Conservation (phyloP, 208 protist genomes). For the Leishmania major region DNA sequence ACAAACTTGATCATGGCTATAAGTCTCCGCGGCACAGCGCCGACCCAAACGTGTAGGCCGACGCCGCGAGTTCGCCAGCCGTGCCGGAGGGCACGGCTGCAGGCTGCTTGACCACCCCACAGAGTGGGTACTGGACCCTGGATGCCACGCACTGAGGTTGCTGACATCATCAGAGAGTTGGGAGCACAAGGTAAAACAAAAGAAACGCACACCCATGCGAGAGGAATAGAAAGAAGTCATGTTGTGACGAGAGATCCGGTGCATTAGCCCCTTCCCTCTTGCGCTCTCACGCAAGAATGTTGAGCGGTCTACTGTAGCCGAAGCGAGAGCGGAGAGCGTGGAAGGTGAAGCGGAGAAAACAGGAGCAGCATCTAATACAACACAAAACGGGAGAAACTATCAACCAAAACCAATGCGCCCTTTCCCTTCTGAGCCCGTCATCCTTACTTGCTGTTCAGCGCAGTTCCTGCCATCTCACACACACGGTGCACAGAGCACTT, state of each 20-base stretch:
- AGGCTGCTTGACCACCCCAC: not conserved
- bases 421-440: not conserved
- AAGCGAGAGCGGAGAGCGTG: not conserved
- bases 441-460: not conserved
- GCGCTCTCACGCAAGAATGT: not conserved
- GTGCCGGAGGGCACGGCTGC: not conserved
- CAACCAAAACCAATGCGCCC: not conserved
- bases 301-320: not conserved
- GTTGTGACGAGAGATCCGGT: not conserved
- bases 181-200: not conserved
- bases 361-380: not conserved
- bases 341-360: not conserved
- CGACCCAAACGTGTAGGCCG: not conserved
- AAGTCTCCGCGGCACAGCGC: not conserved
- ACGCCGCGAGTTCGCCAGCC: not conserved
- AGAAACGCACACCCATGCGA: not conserved
- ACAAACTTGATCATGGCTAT: not conserved
- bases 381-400: not conserved
- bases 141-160: not conserved
- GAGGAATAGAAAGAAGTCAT: not conserved
- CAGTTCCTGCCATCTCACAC: not conserved
- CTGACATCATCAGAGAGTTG: not conserved
- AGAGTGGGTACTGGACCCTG: not conserved
- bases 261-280: not conserved
- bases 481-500: not conserved